phyloP scores from a whole-genome alignment of 2,329 filamentous ascomycete genomes.

The Monilinia laxa region DNA sequence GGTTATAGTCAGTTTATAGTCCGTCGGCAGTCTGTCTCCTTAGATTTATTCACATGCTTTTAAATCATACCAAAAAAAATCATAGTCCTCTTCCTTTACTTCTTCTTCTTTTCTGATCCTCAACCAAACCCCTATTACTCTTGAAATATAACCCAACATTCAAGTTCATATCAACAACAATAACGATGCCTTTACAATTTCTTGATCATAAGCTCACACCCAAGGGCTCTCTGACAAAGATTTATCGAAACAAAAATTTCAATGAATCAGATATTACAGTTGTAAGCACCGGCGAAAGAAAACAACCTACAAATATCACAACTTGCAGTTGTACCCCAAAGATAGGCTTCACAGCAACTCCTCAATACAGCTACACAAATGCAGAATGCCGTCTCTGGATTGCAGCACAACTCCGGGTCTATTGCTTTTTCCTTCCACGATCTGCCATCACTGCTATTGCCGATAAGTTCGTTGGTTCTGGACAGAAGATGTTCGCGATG shows the following conservation, averaged over 20 bases:
- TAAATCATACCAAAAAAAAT: not conserved
- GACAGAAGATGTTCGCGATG: not conserved
- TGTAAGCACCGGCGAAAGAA: not conserved
- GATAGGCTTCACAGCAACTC: not conserved
- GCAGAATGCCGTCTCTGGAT: slow-evolving; percentile 9
- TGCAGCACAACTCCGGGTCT: not conserved
- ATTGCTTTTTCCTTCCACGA: not conserved
- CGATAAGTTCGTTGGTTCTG: not conserved
- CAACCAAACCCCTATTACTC: not conserved
- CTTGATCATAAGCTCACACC: not conserved
- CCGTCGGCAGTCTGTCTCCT: no score
- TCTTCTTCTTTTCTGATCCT: not conserved
- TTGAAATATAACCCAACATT: not conserved
- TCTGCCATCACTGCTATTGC: not conserved
- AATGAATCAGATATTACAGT: not conserved
- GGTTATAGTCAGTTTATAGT: not conserved
- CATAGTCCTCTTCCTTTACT: not conserved
- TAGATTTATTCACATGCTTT: not conserved
- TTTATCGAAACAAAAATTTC: not conserved
- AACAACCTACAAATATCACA: not conserved
- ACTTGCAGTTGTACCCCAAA: not conserved
- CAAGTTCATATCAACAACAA: not conserved
- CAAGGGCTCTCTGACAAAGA: not conserved
- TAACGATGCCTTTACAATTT: not conserved
- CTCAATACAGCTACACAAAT: not conserved